A percentile compares a stretch with the other conserved stretches of the same genome.
These are phyloP conservation scores for Venturiaceae sp. DNA, from an alignment of 2,329 filamentous ascomycete species.

Conservation along the genomic window DNA sequence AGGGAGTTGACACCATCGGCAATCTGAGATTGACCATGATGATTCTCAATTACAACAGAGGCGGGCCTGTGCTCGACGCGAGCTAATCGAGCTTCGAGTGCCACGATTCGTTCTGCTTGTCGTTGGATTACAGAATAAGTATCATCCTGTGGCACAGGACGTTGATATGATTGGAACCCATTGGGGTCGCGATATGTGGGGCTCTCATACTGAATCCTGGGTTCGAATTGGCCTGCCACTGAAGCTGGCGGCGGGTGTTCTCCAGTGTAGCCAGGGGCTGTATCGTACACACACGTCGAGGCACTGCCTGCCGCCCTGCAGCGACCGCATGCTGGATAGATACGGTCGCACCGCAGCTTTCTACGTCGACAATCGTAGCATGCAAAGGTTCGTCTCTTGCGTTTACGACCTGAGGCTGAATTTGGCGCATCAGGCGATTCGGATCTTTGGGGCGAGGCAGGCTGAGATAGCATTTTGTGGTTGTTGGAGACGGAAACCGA, in stretches of 20 bases:
- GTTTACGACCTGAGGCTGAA: not conserved
- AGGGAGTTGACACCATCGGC: not conserved
- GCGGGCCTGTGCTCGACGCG: not conserved
- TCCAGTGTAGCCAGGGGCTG: not conserved
- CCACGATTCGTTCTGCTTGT: not conserved
- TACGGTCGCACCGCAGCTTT: slow-evolving; percentile 6
- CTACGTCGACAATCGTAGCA: slow-evolving; percentile 4
- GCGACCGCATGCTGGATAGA: slow-evolving; percentile 2
- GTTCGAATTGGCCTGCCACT: too few relatives aligned
- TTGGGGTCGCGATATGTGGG: not conserved
- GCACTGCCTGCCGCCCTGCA: not conserved
- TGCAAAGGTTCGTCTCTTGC: slow-evolving; percentile 2
- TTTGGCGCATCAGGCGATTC: not conserved
- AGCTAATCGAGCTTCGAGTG: not conserved
- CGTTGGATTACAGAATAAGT: not conserved
- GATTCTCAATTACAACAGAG: not conserved
- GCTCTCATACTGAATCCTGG: too few relatives aligned
- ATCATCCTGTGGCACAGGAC: not conserved
- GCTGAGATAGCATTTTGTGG: not conserved
- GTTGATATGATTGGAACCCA: not conserved
- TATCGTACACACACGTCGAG: slow-evolving; percentile 2
- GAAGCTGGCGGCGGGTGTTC: not conserved
- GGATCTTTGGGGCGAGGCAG: not conserved
- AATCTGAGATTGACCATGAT: not conserved
- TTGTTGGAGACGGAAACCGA: not conserved